These are phyloP conservation scores for Penicillium expansum DNA, from an alignment of 2,329 filamentous ascomycete species.

Conservation along the genomic window DNA sequence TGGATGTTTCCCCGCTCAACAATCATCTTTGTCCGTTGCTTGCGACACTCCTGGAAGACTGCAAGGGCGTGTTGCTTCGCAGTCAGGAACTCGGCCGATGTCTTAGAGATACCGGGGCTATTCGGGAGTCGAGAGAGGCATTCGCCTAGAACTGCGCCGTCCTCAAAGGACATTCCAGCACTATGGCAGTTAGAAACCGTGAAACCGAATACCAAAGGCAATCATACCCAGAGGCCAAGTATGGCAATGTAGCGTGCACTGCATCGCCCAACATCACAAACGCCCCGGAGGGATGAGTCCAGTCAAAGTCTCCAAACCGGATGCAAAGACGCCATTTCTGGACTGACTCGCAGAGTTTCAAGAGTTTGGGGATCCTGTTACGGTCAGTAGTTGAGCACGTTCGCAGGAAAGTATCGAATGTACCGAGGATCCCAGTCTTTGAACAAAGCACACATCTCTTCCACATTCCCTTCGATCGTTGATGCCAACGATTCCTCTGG, in stretches of 20 bases:
- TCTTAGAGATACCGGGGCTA: constrained; percentile 30
- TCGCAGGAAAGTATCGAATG: neutral
- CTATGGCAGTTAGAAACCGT: constrained; percentile 28
- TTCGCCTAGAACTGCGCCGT: constrained; percentile 57
- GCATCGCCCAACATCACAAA: constrained; percentile 63
- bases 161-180: constrained; percentile 61
- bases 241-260: constrained; percentile 63
- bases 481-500: constrained; percentile 52
- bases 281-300: constrained; percentile 56
- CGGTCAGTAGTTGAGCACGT: neutral
- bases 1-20: constrained; percentile 60
- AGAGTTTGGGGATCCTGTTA: constrained; percentile 52
- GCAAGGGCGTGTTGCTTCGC: constrained; percentile 37
- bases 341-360: constrained; percentile 57
- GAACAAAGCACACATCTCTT: constrained; percentile 55
- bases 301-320: constrained; percentile 53
- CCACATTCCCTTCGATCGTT: constrained; percentile 49
- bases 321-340: constrained; percentile 62
- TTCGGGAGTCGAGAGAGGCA: constrained; percentile 51
- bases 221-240: constrained; percentile 51
- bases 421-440: constrained; percentile 57
- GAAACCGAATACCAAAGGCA: neutral
- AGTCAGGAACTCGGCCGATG: constrained; percentile 23
- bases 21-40: constrained; percentile 58
- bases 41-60: constrained; percentile 57